These are phyloP conservation scores for Euryodendron excelsum DNA, from an alignment of 148 eudicot species.

Conservation along the genomic window DNA sequence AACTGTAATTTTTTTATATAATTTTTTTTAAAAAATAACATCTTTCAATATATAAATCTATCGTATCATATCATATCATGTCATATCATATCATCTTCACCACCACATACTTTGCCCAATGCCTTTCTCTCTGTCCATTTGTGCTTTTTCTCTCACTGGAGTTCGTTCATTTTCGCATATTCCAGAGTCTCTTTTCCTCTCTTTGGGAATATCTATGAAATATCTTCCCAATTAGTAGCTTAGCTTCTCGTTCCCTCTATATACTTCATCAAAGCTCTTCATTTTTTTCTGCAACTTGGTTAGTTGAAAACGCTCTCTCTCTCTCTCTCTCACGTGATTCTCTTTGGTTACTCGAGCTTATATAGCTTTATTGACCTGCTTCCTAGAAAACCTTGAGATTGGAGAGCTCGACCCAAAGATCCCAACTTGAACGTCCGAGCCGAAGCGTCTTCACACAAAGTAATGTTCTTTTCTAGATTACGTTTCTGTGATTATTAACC, in stretches of 20 bases:
- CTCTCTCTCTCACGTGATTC: not conserved
- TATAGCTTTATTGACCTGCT: not conserved
- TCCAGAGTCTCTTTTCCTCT: constrained; percentile 1
- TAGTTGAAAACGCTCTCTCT: not conserved
- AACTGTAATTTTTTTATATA: too few relatives aligned
- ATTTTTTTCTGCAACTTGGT: not conserved
- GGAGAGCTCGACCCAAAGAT: not conserved
- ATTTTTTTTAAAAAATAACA: too few relatives aligned
- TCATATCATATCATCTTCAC: not conserved
- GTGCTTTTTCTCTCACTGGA: not conserved
- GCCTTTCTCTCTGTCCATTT: not conserved
- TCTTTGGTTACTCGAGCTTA: not conserved
- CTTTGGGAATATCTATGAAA: not conserved
- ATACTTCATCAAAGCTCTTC: not conserved
- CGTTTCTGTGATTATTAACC: not conserved
- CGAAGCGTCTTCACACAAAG: not conserved
- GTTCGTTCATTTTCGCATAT: constrained; percentile 1
- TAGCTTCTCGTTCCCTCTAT: not conserved
- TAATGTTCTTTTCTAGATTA: not conserved
- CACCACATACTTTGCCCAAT: not conserved
- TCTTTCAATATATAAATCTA: too few relatives aligned
- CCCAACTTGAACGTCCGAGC: not conserved
- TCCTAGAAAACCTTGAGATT: not conserved
- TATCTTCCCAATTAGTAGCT: not conserved
- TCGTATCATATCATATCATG: not conserved